Percentiles rank a stretch among this genome's conserved stretches.
These are phyloP conservation scores for Calonectria hongkongensis DNA, from an alignment of 2,329 filamentous ascomycete species.

Conservation along the genomic window DNA sequence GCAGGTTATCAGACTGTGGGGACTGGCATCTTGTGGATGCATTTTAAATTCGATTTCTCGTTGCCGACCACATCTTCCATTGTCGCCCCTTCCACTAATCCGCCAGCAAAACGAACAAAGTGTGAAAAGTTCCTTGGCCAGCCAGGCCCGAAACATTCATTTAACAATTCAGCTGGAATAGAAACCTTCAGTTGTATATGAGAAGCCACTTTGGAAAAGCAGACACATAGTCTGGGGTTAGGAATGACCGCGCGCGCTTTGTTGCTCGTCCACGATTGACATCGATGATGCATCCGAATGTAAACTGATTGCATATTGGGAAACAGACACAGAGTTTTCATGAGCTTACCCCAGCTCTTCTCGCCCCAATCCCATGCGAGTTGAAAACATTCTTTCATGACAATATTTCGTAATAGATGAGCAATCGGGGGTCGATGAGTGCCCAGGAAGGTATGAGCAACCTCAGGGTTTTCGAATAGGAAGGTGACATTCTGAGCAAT, in stretches of 20 bases:
- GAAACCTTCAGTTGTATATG: background rate
- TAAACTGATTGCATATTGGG: background rate
- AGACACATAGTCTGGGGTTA: background rate
- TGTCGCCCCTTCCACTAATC: background rate
- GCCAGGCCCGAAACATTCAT: no score
- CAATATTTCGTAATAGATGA: background rate
- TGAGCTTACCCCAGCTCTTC: background rate
- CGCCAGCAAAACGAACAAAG: background rate
- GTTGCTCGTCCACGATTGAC: background rate
- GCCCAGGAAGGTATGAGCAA: background rate
- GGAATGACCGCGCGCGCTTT: background rate
- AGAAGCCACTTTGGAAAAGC: background rate
- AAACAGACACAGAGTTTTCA: background rate
- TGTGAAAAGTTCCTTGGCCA: background rate
- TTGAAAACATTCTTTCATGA: background rate
- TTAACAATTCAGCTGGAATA: background rate
- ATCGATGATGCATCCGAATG: background rate
- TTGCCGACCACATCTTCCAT: background rate
- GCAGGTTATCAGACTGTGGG: background rate
- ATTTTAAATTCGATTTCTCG: background rate
- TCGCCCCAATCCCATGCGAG: background rate
- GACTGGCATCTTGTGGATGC: background rate
- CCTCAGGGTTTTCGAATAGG: background rate
- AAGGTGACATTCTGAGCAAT: constrained; percentile 6
- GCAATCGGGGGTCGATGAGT: background rate